Base-by-base conservation (phyloP, 2,329 filamentous ascomycete species). In the Colletotrichum zoysiae region DNA sequence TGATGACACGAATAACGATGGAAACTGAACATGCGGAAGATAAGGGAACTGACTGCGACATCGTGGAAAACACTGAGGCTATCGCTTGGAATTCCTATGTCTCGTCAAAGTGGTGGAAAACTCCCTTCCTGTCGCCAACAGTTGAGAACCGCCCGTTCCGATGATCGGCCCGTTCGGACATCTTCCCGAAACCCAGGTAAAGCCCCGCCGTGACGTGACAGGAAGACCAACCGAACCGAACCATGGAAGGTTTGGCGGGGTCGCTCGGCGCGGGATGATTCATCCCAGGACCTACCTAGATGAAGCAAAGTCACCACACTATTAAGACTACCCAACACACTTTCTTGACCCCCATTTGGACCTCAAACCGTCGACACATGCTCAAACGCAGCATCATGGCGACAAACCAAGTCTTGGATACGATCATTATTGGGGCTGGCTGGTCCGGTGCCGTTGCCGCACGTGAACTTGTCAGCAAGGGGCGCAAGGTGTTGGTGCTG, bases 161-260 rank as follows among this genome's bases (percentile, higher is more conserved):
- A 72, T 72, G 70, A 35, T 72, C 70, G 70, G 70, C 60, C 65
- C 55, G 66, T 55, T 72, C 70, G 65, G 70, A 70, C 70, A 72
- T 70, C 66, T 72, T 60, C 55, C 65, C 70, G 70, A 59, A 67
- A 38, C 20, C 20, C 35, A 35, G 20, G 33, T 12, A 12, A 40
- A 20, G 33, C 50, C 60, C 66, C 70, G 53, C 59, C 53, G 60
- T 67, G 58, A 56, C 61, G 50, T 64, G 35, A 58, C 38, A 35
- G 55, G 55, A 40, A 44, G 18, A 44, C 42, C 18, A 40, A 9
- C 58, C 40, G 61, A 23, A 42, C 44, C 35, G 5, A 38, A 9
- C 38, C 38, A 40, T 40, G 44, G 40, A 48, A 48, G 57, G 53
- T 23, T 18, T 23, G 53, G 64, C 46, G 63, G 65, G 70, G 70